Evolutionary conservation across 176 grass and related monocot species (phyloP).

Genomic region (Bolboschoenus planiculmis): DNA sequence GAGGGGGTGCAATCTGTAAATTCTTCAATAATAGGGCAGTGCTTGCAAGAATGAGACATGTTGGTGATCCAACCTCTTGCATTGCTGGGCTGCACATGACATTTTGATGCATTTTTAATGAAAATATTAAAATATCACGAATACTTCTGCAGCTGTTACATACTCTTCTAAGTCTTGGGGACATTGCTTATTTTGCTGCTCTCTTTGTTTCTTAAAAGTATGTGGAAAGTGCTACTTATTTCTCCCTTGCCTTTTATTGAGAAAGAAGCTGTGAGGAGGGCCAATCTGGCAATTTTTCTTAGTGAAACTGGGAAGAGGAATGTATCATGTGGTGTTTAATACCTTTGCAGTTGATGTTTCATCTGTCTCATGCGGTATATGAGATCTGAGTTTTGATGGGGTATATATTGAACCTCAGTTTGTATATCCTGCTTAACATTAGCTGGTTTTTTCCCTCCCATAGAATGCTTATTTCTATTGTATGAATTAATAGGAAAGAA

Average conservation of each 20-base stretch:
- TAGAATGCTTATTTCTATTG: constrained; percentile 22
- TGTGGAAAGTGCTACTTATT: background rate
- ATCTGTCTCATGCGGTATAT: background rate
- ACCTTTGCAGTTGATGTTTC: background rate
- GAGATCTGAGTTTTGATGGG: background rate
- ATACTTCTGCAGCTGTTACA: background rate
- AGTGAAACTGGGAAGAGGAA: background rate
- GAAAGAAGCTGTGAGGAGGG: background rate
- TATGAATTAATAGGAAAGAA: background rate
- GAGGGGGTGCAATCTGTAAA: background rate
- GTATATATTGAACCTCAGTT: background rate
- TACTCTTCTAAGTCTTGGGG: background rate
- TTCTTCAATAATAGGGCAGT: background rate
- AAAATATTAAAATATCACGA: background rate
- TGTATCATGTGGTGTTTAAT: background rate
- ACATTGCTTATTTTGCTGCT: background rate
- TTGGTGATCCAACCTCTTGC: background rate
- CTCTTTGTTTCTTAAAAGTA: background rate
- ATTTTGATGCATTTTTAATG: background rate
- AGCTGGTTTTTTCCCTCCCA: background rate
- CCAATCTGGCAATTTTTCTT: background rate
- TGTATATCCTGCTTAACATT: background rate
- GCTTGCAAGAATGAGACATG: background rate
- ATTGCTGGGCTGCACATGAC: background rate
- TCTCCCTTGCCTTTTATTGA: background rate